A percentile compares a stretch with the other conserved stretches of the same genome.
Evolutionary conservation across 164 flowering plant genomes (phyloP).

Genomic region (Malania oleifera): DNA sequence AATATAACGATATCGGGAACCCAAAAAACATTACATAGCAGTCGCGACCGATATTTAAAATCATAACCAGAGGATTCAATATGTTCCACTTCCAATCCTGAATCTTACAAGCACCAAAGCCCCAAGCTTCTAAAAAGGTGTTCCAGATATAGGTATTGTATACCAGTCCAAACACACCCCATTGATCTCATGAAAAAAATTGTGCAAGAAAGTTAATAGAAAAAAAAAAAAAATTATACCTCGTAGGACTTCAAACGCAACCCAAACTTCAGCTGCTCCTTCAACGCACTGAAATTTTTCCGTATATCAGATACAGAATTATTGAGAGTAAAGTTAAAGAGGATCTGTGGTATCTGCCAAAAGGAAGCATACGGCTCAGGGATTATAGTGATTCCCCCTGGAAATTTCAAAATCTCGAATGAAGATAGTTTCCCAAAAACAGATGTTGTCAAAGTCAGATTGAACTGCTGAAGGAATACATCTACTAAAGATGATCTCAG

Average conservation of each 20-base stretch:
- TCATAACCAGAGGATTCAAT: neutral
- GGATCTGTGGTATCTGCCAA: slow-evolving; percentile 40
- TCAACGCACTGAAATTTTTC: slow-evolving; percentile 39
- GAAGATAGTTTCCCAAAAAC: slow-evolving; percentile 54
- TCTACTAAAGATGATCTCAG: slow-evolving; percentile 56
- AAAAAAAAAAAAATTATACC: slow-evolving; percentile 45
- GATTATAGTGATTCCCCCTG: slow-evolving; percentile 63
- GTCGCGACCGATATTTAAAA: no score
- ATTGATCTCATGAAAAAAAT: neutral
- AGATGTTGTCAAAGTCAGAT: slow-evolving; percentile 55
- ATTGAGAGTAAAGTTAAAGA: slow-evolving; percentile 67
- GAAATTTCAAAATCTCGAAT: slow-evolving; percentile 65
- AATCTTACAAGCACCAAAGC: neutral
- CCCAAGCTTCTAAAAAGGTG: no score
- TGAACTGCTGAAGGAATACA: slow-evolving; percentile 44
- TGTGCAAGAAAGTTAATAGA: neutral
- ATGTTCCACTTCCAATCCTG: neutral
- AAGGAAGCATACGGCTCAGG: slow-evolving; percentile 36
- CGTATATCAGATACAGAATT: slow-evolving; percentile 55
- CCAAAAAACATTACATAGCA: no score
- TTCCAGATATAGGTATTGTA: neutral
- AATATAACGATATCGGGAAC: no score
- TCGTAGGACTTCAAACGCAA: slow-evolving; percentile 52
- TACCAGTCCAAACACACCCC: neutral
- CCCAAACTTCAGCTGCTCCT: slow-evolving; percentile 54